Conservation (phyloP, 108 stramenopile genomes). For the Nitzschia inconspicua region DNA sequence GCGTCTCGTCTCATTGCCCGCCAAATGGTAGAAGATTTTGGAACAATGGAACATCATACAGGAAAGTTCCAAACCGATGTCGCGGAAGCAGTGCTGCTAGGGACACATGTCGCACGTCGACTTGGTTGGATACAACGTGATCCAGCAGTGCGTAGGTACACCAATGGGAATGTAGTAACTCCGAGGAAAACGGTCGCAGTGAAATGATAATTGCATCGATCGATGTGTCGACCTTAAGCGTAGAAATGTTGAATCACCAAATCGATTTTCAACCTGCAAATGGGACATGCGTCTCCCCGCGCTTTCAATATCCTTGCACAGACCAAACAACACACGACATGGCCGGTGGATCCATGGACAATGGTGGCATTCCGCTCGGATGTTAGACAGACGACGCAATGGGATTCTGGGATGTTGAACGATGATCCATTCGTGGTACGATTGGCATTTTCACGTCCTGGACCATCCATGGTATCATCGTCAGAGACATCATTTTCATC, state of each 20-base stretch:
- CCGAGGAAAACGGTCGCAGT: conserved; percentile 28
- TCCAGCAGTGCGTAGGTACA: conserved; percentile 29
- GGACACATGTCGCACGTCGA: conserved; percentile 26
- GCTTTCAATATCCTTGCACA: conserved; percentile 88
- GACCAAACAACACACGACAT: conserved; percentile 86
- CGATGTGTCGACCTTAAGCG: too few species aligned
- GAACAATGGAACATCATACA: conserved; percentile 11
- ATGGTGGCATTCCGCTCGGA: conserved; percentile 84
- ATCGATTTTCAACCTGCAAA: conserved; percentile 75
- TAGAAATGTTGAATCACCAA: conserved; percentile 81
- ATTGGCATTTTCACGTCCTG: background rate
- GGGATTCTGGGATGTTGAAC: conserved; percentile 7
- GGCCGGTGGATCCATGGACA: conserved; percentile 91
- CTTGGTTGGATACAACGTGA: conserved; percentile 39
- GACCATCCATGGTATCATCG: background rate
- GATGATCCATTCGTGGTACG: background rate
- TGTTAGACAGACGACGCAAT: conserved; percentile 73
- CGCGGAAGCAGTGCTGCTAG: conserved; percentile 41
- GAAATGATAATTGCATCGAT: too few species aligned
- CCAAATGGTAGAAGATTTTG: conserved; percentile 32
- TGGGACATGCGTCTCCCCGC: conserved; percentile 58
- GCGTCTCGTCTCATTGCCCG: conserved; percentile 47
- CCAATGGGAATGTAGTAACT: conserved; percentile 39
- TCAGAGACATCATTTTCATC: conserved; percentile 8
- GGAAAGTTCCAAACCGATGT: conserved; percentile 43